Base-by-base conservation (phyloP, 2,329 filamentous ascomycete genomes). In the Aspergillus quadrilineatus region DNA sequence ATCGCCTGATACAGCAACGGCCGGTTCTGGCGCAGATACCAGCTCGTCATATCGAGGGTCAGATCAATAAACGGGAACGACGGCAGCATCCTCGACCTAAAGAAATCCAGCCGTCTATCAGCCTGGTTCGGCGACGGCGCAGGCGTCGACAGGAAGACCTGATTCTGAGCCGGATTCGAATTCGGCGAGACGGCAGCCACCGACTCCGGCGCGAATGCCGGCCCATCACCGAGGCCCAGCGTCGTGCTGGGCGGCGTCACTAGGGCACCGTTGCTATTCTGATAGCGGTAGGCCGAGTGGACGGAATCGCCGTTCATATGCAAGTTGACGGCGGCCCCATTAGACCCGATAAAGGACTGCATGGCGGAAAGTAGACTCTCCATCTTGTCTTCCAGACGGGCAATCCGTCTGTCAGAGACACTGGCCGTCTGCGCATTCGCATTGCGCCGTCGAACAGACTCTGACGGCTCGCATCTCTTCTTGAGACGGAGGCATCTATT, bases 1-100 rank as follows among this genome's bases (percentile, higher is more conserved):
- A 76, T 75, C 17, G 74, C 72, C 26, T 68, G 69, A n/a, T 74
- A 63, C 17, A 76, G 53, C 41, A 73, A 63, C 1, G 73, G 74
- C 36, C 69, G 59, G 22, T 68, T 60, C 32, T 65, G 63, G 15
- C 60, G 69, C n/a, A 77, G 61, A 57, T 73, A 62, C 44, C 62
- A 46, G n/a, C 59, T 64, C 17, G 69, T 70, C 43, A 68, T 55
- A 1, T 65, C 54, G 7, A 67, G 58, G 10, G 64, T 51, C 6
- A 76, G 58, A 44, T 70, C 17, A 8, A 74, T 63, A 45, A 76
- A 75, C 2, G 73, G 66, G 44, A 75, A 73, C 45, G 58, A 65
- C 9, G 67, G 72, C 43, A 76, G 62, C 73, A 75, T 74, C 14
- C 62, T 61, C 5, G 60, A 59, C 28, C 68, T 64, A 59, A 75